Evolutionary conservation across 176 grass and related monocot species (phyloP), one percentile per base, ranked within the genome.

Genomic region (Alloteropsis semialata): DNA sequence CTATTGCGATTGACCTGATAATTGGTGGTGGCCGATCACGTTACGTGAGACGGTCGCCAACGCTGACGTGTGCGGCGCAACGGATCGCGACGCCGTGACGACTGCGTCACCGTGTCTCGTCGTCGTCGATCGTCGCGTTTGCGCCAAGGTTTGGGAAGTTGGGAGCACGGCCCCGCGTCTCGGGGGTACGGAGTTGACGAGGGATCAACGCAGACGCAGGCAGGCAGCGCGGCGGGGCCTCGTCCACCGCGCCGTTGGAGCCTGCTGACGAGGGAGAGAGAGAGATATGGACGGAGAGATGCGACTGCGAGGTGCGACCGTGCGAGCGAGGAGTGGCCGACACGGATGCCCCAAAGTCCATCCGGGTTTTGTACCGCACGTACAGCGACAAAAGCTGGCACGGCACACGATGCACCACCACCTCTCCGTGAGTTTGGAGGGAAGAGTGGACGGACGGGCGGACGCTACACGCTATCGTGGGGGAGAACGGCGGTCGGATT

Each of bases 161-260:
- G n/a, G 34, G 27, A 36, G 32, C 55, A 53, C 11, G 54, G 66
- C 45, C 25, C 67, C 68, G 45, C 44, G 68, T 73, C 67, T 55
- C 0, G 34, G 76, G 84, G 68, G 36, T 67, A 75, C 69, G 77
- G 84, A 56, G 84, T 67, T 87, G 85, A 81, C 69, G 69, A 49
- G 70, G 50, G 38, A 43, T 69, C 65, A 54, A 42, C 61, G 53
- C 53, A 12, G n/a, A n/a, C n/a, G n/a, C n/a, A n/a, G n/a, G n/a
- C n/a, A n/a, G n/a, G 48, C 59, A 5, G 41, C 50, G 19, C 17
- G 34, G 22, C 72, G 37, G 5, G 18, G 28, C 27, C 15, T 13
- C 29, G 39, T 61, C 43, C 17, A 11, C 46, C 36, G 79, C 63
- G 33, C 32, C 65, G n/a, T n/a, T 41, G 25, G n/a, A n/a, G 34